A percentile compares a stretch with the other conserved stretches of the same genome.
Evolutionary conservation across 495 filamentous ascomycete species (phyloP).

Genomic region (Gamarada debralockiae): DNA sequence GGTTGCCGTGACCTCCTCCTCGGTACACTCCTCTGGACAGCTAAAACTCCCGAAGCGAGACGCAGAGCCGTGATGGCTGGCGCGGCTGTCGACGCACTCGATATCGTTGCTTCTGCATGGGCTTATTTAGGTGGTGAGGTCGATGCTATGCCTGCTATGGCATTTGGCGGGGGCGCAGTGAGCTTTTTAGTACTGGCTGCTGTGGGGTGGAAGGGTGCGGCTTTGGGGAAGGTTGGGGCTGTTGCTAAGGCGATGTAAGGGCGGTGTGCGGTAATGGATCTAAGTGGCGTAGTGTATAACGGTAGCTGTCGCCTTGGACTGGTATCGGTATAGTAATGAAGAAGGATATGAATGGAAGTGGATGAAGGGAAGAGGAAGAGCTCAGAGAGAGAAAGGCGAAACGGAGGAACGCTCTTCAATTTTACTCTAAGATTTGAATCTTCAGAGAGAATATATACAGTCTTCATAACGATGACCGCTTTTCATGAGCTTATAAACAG

Average conservation of each 20-base stretch:
- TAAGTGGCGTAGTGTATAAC: no score
- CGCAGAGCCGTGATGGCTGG: neutral
- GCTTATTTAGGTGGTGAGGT: neutral
- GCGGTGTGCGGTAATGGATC: no score
- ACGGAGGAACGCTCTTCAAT: no score
- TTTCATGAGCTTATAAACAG: no score
- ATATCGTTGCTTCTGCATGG: neutral
- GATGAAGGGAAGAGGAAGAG: no score
- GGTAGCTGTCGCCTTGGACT: no score
- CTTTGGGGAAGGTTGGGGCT: neutral
- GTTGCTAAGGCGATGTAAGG: neutral
- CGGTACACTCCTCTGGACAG: neutral
- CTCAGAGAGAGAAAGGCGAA: no score
- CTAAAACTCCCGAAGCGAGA: neutral
- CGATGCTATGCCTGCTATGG: neutral
- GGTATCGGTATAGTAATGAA: no score
- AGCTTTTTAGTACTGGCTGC: slow-evolving; percentile 3
- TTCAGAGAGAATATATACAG: no score
- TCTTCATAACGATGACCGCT: no score
- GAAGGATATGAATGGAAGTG: no score
- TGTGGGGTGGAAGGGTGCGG: slow-evolving; percentile 1
- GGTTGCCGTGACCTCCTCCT: neutral
- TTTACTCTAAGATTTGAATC: no score
- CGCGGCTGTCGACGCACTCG: neutral
- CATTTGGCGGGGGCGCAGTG: slow-evolving; percentile 1